Percentiles rank a stretch among this genome's conserved stretches.
phyloP scores from a whole-genome alignment of 1,139 yeast species.

The Arxiozyma bovina region DNA sequence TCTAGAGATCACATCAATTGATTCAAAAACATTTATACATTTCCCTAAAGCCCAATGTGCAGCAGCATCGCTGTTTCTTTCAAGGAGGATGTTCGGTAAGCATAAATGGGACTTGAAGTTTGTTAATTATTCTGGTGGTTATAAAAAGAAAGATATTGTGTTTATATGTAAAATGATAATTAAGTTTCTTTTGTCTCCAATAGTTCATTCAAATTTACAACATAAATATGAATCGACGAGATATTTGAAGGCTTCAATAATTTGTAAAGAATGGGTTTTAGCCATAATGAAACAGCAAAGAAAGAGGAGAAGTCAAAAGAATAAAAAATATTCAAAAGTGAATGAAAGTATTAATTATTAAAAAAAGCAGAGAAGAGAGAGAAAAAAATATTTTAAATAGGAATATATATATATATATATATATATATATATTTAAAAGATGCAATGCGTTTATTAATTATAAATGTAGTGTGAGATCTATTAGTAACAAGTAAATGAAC shows the following conservation, averaged over 20 bases:
- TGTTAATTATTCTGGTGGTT: conserved; percentile 86
- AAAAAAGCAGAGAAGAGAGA: too few relatives aligned
- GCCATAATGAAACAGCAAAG: conserved; percentile 31
- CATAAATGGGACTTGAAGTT: conserved; percentile 70
- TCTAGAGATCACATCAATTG: conserved; percentile 70
- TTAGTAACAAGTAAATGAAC: not conserved
- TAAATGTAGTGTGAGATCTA: not conserved
- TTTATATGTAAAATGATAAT: conserved; percentile 62
- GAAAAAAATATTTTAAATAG: too few relatives aligned
- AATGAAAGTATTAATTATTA: not conserved
- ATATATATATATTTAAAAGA: too few relatives aligned
- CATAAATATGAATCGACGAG: conserved; percentile 83
- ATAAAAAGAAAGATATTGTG: conserved; percentile 57
- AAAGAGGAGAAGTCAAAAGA: conserved; percentile 18
- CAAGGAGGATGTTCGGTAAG: conserved; percentile 65
- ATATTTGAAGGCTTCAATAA: conserved; percentile 77
- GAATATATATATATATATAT: not conserved
- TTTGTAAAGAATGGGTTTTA: conserved; percentile 78
- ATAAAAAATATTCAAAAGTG: not conserved
- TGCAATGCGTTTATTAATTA: not conserved
- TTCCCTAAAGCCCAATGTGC: conserved; percentile 41
- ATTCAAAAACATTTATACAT: conserved; percentile 36
- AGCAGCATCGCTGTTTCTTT: conserved; percentile 82
- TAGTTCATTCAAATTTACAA: conserved; percentile 80
- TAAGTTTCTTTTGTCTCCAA: conserved; percentile 68